These are phyloP conservation scores for Tephrocybe sp. DNA, from an alignment of 768 basidiomycete species.

Conservation along the genomic window DNA sequence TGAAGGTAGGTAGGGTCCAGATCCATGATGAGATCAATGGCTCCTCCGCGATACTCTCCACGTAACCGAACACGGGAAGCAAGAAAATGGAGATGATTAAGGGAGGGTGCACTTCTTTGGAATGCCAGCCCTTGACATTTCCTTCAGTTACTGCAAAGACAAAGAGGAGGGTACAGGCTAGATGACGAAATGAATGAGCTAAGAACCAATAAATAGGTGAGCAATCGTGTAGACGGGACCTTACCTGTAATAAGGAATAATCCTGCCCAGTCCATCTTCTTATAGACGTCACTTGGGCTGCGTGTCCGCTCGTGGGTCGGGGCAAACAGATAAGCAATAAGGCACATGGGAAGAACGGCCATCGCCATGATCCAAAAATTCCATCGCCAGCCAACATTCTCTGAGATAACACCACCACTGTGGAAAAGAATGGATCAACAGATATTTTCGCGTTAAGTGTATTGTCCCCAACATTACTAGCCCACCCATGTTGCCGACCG, in stretches of 20 bases:
- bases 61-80: constrained; percentile 33
- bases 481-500: constrained; percentile 32
- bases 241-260: constrained; percentile 25
- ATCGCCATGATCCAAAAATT: constrained; percentile 47
- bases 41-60: constrained; percentile 15
- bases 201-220: no score
- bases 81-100: constrained; percentile 42
- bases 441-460: no score
- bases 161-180: constrained; percentile 30
- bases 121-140: constrained; percentile 46
- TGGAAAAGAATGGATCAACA: background rate
- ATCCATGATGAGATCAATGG: constrained; percentile 43
- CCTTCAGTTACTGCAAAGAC: constrained; percentile 40
- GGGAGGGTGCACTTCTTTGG: constrained; percentile 39
- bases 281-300: constrained; percentile 18
- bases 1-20: constrained; percentile 32
- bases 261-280: constrained; percentile 13
- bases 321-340: constrained; percentile 27
- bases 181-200: no score
- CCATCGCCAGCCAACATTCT: constrained; percentile 42
- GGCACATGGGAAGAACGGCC: constrained; percentile 30
- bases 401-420: constrained; percentile 42
- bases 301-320: constrained; percentile 17
- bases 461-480: constrained; percentile 18
- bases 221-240: constrained; percentile 12